These are phyloP conservation scores for Hanseniaspora thailandica DNA, from an alignment of 805 yeast species.

Conservation along the genomic window DNA sequence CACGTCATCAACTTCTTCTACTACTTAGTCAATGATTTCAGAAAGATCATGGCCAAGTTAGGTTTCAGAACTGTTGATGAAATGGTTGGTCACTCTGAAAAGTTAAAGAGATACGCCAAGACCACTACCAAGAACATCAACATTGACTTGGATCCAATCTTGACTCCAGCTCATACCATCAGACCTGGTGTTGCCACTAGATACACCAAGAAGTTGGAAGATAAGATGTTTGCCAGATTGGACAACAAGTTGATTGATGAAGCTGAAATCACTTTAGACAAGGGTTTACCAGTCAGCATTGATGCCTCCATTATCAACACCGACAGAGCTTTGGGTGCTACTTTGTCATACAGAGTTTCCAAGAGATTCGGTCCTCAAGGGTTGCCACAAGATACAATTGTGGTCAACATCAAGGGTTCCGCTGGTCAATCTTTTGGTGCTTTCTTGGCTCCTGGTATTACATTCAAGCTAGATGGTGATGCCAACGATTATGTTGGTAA, in stretches of 20 bases:
- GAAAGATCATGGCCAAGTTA: slow-evolving; percentile 84
- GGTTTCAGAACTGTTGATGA: slow-evolving; percentile 94
- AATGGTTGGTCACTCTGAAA: slow-evolving; percentile 97
- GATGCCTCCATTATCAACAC: slow-evolving; percentile 90
- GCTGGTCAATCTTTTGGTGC: slow-evolving; percentile 99
- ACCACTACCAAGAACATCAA: slow-evolving; percentile 83
- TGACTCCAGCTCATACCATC: slow-evolving; percentile 92
- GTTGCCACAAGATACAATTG: slow-evolving; percentile 90
- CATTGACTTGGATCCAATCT: slow-evolving; percentile 81
- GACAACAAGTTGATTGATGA: slow-evolving; percentile 95
- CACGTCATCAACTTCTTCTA: slow-evolving; percentile 96
- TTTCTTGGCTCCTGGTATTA: slow-evolving; percentile 88
- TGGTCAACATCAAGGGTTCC: slow-evolving; percentile 78
- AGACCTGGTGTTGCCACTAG: slow-evolving; percentile 95
- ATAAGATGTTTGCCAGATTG: slow-evolving; percentile 78
- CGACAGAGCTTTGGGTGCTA: slow-evolving; percentile 92
- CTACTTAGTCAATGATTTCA: slow-evolving; percentile 83
- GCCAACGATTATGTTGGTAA: slow-evolving; percentile 97
- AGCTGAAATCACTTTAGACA: slow-evolving; percentile 86
- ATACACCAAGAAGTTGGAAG: slow-evolving; percentile 87
- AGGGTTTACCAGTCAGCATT: slow-evolving; percentile 90
- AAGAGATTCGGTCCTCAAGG: slow-evolving; percentile 88
- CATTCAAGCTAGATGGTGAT: slow-evolving; percentile 92
- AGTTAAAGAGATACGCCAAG: slow-evolving; percentile 72
- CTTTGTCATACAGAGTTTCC: slow-evolving; percentile 85